Conservation (phyloP, 83 land plant species). For the Isoetes engelmannii region DNA sequence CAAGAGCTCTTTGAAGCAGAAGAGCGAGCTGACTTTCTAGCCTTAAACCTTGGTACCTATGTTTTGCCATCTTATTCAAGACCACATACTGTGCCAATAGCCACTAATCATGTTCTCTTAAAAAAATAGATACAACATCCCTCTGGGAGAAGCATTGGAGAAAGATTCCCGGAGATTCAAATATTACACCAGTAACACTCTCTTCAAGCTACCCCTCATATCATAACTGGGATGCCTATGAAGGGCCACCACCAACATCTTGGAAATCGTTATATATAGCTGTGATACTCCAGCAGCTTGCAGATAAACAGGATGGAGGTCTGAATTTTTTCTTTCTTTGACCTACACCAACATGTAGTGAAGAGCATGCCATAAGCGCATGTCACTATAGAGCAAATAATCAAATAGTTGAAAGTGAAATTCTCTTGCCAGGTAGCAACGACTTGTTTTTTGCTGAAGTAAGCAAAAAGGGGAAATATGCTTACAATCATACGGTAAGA, state of each 20-base stretch:
- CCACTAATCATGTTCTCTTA: no score
- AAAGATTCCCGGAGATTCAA: slow-evolving; percentile 15
- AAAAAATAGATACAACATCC: slow-evolving; percentile 15
- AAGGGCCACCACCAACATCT: slow-evolving; percentile 39
- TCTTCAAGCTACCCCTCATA: slow-evolving; percentile 23
- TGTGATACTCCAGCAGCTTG: slow-evolving; percentile 29
- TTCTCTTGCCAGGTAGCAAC: slow-evolving; percentile 2
- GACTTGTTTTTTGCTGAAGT: slow-evolving; percentile 16
- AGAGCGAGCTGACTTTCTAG: slow-evolving; percentile 24
- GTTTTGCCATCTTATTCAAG: no score
- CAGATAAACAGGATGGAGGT: slow-evolving; percentile 44
- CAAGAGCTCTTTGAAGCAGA: slow-evolving; percentile 30
- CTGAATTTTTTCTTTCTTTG: neutral
- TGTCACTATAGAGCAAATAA: no score
- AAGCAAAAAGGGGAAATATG: slow-evolving; percentile 5
- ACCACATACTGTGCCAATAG: no score
- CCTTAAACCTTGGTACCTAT: slow-evolving; percentile 25
- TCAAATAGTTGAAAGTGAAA: no score
- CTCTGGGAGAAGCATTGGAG: slow-evolving; percentile 33
- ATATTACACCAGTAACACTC: slow-evolving; percentile 7
- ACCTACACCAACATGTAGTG: no score
- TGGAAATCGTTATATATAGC: slow-evolving; percentile 32
- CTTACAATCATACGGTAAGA: slow-evolving; percentile 13
- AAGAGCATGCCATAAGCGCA: no score
- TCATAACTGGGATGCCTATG: slow-evolving; percentile 18